Evolutionary conservation across 495 filamentous ascomycete species (phyloP).

Genomic region (Daldinia loculata): DNA sequence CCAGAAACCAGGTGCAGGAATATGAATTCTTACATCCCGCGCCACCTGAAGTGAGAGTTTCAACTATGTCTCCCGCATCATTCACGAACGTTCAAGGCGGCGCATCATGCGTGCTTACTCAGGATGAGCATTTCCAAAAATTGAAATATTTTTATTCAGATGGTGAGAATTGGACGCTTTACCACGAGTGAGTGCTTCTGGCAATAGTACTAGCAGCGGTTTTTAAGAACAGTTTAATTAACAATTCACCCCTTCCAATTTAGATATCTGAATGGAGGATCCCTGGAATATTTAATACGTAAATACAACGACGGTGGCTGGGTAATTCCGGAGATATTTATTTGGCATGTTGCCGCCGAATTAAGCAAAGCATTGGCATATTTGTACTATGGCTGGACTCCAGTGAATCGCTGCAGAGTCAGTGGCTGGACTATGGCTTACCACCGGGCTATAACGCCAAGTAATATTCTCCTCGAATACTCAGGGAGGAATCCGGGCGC

Average conservation of each 20-base stretch:
- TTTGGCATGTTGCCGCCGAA: constrained; percentile 17
- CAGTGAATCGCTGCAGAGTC: not conserved
- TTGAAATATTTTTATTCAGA: not conserved
- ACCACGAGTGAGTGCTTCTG: constrained; percentile 11
- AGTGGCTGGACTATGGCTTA: not conserved
- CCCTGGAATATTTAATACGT: not conserved
- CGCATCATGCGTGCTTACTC: not conserved
- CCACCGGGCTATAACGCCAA: constrained; percentile 1
- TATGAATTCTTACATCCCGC: not conserved
- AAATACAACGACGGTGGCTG: not conserved
- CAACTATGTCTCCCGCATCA: not conserved
- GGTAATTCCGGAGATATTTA: constrained; percentile 10
- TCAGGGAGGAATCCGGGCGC: not conserved
- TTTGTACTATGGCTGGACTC: not conserved
- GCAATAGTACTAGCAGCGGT: not conserved
- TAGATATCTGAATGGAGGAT: constrained; percentile 18
- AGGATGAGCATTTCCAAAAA: not conserved
- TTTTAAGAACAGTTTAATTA: not conserved
- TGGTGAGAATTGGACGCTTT: not conserved
- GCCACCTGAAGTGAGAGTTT: constrained; percentile 6
- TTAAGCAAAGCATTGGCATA: not conserved
- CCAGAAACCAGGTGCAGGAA: not conserved
- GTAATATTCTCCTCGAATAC: constrained; percentile 11
- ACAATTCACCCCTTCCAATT: not conserved
- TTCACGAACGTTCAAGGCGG: not conserved